Base-by-base conservation (phyloP, 345 rosid genomes). In the Pistacia atlantica region DNA sequence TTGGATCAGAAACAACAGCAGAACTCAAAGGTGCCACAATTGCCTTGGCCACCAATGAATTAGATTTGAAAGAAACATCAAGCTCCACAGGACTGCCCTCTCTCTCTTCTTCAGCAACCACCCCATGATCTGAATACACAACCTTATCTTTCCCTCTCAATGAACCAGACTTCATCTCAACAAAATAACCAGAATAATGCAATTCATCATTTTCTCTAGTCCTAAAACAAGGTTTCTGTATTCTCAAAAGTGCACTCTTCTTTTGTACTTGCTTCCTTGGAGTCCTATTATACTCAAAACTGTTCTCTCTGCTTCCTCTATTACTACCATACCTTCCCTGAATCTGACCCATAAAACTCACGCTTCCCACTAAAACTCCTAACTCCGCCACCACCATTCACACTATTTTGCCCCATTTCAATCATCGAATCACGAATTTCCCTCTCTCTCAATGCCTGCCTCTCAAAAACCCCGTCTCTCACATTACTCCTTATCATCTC, bases 221-320 rank as follows among this genome's bases (percentile, higher is more conserved):
- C 78, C 81, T 87, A 67, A 78, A 82, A 75, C 63, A 77, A n/a
- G 78, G 78, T 70, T 81, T 86, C 80, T 91, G 97, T 83, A 93
- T 87, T 90, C 99, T 90, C 74, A 88, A 85, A 64, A 93, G 80
- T 80, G 88, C 99, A 87, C 98, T 96, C 89, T 83, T 96, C 84
- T 93, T 96, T 79, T 84, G 93, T 22, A 80, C 51, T 78, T 82
- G 93, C 86, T 89, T 91, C 86, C 83, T 76, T 0, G 93, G 92
- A 12, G 87, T 84, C 55, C 82, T 75, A 76, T 77, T 79, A 60
- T 57, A 80, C 33, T 91, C 97, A 55, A 78, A 80, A 75, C 82
- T 83, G 69, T 69, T 75, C 73, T 85, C 98, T 82, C 87, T 75
- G 67, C 86, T 84, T 60, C 89, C 90, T 62, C 85, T 85, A 73